Conservation (phyloP, 2,329 filamentous ascomycete species). For the Cordyceps fumosorosea region DNA sequence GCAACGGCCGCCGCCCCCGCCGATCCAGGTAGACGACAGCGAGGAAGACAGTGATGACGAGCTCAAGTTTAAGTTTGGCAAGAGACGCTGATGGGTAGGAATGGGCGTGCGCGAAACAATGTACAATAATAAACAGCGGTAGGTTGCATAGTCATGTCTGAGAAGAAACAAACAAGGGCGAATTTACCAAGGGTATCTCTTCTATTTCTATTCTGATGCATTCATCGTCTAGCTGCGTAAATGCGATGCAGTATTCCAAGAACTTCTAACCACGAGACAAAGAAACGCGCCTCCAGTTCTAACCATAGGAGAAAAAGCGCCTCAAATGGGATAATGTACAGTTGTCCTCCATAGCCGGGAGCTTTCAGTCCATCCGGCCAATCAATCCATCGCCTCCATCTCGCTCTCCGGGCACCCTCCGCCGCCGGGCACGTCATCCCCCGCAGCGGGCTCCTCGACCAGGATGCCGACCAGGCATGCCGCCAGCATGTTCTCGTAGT, state of each 20-base stretch:
- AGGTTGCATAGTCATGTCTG: not conserved
- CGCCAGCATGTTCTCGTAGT: conserved; percentile 63
- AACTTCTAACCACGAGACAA: too few relatives aligned
- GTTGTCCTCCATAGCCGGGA: not conserved
- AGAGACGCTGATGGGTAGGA: conserved; percentile 32
- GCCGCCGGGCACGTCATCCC: conserved; percentile 24
- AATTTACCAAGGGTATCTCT: conserved; percentile 1
- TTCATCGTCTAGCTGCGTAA: not conserved
- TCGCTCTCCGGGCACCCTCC: conserved; percentile 23
- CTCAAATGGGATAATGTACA: not conserved
- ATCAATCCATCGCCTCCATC: conserved; percentile 59
- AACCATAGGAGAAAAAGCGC: conserved; percentile 2
- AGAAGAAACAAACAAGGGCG: not conserved
- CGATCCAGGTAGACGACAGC: conserved; percentile 30
- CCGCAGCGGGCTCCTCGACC: conserved; percentile 49
- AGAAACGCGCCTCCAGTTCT: not conserved
- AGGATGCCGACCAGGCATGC: conserved; percentile 57
- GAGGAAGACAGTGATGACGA: conserved; percentile 50
- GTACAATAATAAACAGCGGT: not conserved
- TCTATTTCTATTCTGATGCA: conserved; percentile 4
- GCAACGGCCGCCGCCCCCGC: conserved; percentile 22
- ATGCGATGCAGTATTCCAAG: not conserved
- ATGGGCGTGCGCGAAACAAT: not conserved
- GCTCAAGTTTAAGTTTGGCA: conserved; percentile 50
- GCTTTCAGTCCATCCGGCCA: too few relatives aligned